Percentiles rank a stretch among this genome's conserved stretches.
These are phyloP conservation scores for Elongisporangium senticosum DNA, from an alignment of 352 stramenopile genomes.

Conservation along the genomic window DNA sequence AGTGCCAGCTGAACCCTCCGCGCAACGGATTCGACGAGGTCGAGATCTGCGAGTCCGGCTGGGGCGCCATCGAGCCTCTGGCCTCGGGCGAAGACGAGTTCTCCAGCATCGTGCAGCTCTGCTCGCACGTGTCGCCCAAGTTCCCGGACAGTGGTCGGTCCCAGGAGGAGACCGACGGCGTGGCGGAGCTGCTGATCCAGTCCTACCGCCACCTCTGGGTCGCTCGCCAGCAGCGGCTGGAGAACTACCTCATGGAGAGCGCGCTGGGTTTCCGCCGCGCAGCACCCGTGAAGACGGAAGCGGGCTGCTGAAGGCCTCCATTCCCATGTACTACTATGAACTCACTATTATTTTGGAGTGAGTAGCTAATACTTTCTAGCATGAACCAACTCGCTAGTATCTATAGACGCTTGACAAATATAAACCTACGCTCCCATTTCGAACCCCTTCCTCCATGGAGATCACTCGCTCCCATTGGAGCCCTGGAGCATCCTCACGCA, in stretches of 20 bases:
- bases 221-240: constrained; percentile 37
- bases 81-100: constrained; percentile 14
- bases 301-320: too few relatives aligned
- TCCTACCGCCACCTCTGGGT: constrained; percentile 41
- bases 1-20: constrained; percentile 23
- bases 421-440: too few relatives aligned
- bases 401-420: too few relatives aligned
- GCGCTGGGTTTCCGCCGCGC: constrained; percentile 14
- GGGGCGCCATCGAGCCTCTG: constrained; percentile 38
- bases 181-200: constrained; percentile 34
- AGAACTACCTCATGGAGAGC: constrained; percentile 48
- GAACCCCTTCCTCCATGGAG: too few relatives aligned
- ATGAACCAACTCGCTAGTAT: too few relatives aligned
- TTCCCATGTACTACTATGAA: too few relatives aligned
- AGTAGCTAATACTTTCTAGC: too few relatives aligned
- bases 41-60: constrained; percentile 43
- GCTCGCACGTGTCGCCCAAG: constrained; percentile 37
- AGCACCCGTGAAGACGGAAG: too few relatives aligned
- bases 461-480: too few relatives aligned
- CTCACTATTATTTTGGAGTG: too few relatives aligned
- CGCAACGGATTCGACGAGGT: constrained; percentile 21
- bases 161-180: constrained; percentile 36
- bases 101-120: constrained; percentile 51
- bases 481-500: too few relatives aligned
- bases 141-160: constrained; percentile 24